These are phyloP conservation scores for Apiotrichum sp. DNA, from an alignment of 1,284 basidiomycete genomes.

Conservation along the genomic window DNA sequence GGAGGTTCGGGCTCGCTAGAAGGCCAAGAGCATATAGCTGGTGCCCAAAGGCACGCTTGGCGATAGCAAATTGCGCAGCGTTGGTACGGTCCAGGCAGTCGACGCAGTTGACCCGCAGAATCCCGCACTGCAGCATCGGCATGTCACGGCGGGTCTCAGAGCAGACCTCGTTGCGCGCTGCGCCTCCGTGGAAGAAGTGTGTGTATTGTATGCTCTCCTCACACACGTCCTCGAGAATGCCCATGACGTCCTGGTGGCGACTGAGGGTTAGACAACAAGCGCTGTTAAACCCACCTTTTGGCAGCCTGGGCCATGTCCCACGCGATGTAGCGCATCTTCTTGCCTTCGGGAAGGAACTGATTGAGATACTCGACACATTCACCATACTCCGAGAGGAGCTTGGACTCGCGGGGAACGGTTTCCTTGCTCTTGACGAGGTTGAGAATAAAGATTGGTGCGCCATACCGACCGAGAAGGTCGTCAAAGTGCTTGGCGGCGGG, in stretches of 20 bases:
- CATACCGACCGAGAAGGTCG: constrained; percentile 83
- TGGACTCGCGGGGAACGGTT: constrained; percentile 79
- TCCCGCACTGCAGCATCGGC: constrained; percentile 82
- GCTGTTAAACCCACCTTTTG: constrained; percentile 49
- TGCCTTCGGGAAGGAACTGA: constrained; percentile 81
- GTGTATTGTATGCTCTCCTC: constrained; percentile 90
- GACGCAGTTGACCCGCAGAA: constrained; percentile 86
- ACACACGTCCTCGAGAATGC: constrained; percentile 89
- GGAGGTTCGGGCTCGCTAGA: constrained; percentile 72
- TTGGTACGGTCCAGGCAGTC: constrained; percentile 98
- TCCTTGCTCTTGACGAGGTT: constrained; percentile 84
- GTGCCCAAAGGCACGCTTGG: constrained; percentile 89
- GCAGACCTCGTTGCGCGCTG: constrained; percentile 31
- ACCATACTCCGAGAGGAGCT: constrained; percentile 83
- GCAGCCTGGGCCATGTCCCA: constrained; percentile 96
- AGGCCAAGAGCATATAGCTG: constrained; percentile 93
- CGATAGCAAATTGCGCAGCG: constrained; percentile 95
- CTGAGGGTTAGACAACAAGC: constrained; percentile 46
- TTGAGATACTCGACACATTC: constrained; percentile 91
- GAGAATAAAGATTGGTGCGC: constrained; percentile 84
- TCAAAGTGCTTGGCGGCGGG: constrained; percentile 93
- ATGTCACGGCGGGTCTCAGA: constrained; percentile 56
- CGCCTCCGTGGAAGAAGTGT: constrained; percentile 76
- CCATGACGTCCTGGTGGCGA: constrained; percentile 92
- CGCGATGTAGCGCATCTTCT: constrained; percentile 84